These are phyloP conservation scores for Coemansia sp. DNA, from an alignment of 192 early-diverging fungal genomes.

Conservation along the genomic window DNA sequence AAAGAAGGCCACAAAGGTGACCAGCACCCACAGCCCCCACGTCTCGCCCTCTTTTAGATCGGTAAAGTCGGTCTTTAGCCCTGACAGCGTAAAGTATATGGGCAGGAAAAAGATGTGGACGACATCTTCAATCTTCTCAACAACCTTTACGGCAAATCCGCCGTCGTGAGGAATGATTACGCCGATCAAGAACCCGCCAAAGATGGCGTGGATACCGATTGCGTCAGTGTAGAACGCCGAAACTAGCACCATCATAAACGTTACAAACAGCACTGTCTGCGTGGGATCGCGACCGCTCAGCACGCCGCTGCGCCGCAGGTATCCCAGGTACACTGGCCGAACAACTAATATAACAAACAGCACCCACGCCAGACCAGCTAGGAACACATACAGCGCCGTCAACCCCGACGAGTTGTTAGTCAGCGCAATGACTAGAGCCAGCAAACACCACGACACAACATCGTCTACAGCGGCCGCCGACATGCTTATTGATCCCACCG, in stretches of 20 bases:
- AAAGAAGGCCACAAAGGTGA: constrained; percentile 70
- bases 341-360: constrained; percentile 68
- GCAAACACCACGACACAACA: constrained; percentile 78
- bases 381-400: constrained; percentile 78
- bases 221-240: constrained; percentile 81
- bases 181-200: constrained; percentile 88
- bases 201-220: constrained; percentile 90
- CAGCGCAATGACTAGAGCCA: constrained; percentile 81
- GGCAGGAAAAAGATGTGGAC: constrained; percentile 84
- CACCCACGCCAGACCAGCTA: constrained; percentile 65
- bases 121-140: constrained; percentile 91
- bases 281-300: constrained; percentile 36
- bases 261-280: constrained; percentile 64
- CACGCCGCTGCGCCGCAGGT: constrained; percentile 35
- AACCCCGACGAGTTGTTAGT: constrained; percentile 71
- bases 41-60: constrained; percentile 64
- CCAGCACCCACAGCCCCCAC: constrained; percentile 77
- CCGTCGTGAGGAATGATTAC: constrained; percentile 84
- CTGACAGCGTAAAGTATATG: constrained; percentile 90
- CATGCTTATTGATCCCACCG: constrained; percentile 80
- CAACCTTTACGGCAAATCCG: constrained; percentile 81
- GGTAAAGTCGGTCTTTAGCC: constrained; percentile 83
- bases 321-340: constrained; percentile 57
- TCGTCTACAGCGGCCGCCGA: constrained; percentile 86
- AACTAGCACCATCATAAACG: constrained; percentile 66